Base-by-base conservation (phyloP, 441 rosid species). In the Dalechampia spathulata region DNA sequence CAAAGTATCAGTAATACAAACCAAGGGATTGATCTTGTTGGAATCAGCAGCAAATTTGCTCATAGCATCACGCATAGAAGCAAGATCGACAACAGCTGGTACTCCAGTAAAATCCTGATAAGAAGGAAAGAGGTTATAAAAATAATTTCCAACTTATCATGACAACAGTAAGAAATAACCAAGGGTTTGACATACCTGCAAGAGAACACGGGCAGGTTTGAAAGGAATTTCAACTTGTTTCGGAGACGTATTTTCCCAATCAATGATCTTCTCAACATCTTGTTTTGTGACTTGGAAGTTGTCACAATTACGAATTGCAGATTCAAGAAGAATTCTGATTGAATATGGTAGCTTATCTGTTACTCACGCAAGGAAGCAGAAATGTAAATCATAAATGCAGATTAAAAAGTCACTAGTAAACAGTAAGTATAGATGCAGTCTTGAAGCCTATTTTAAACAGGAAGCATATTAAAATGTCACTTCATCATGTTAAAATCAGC, bases 51-150 rank as follows among this genome's bases (percentile, higher is more conserved):
- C 97, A 28, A 92, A 83, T n/a, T 73, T 85, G 57, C 73, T 81
- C 94, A 92, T 92, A 5, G 99, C 99, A 79, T 92, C 99, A 69
- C 99, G 99, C 99, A 92, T 92, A 60, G 88, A 75, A 61, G 99
- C 99, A 55, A 92, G 99, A 65, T 92, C 99, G 49, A 92, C 97
- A 26, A 89, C 94, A 45, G 92, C 99, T 20, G 99, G 99, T 32
- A 93, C 99, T 25, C 99, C 99, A 48, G 99, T 92, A 74, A 92
- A 89, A 71, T 89, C 99, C 99, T 91, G 81, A 47, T 39, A 23
- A 68, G 20, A 47, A 67, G n/a, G 61, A 36, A 10, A 59, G 16
- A 27, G 27, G 7, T 38, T 38, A 36, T 58, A 47, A 53, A 55
- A 37, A 48, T n/a, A n/a, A n/a, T n/a, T n/a, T n/a, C n/a, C n/a